Base-by-base conservation (phyloP, 2,329 filamentous ascomycete genomes). In the Penicillium expansum region DNA sequence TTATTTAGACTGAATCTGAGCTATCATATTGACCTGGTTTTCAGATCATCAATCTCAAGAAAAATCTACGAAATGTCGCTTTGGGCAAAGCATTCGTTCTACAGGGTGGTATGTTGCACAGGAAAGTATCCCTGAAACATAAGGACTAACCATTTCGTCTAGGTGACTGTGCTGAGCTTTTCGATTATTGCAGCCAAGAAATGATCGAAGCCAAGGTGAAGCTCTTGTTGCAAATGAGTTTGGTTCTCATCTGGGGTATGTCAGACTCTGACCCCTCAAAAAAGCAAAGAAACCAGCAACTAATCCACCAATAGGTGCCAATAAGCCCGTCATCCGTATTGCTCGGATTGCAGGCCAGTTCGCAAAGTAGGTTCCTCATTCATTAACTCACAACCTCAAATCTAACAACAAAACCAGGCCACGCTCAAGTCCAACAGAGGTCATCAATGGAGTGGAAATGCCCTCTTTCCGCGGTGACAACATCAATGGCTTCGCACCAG, bases 271-370 rank as follows among this genome's bases (percentile, higher is more conserved):
- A 29, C 13, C 10, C 29, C 11, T 22, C 2, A 10, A 16, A 33
- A 27, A 49, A 39, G 33, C 38, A 56, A 32, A 38, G 3, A 42
- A 41, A 24, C 5, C 24, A 2, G 10, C 16, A 37, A 18, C 48
- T 64, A 27, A 59, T 42, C 18, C 13, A 33, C 4, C 4, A 13
- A 42, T 39, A 79, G 76, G 78, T 37, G 81, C 82, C 24, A 86
- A 87, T 67, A 87, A 87, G 69, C 90, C 90, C 6, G 92, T 99
- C 4, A 91, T 99, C 47, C 86, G 94, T 65, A 96, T 99, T 69
- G 94, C 91, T 16, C 86, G 94, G 59, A 97, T 97, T 86, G 94
- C 94, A 13, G 94, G 94, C 4, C 94, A 99, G 80, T 99, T 96
- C 70, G 94, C 94, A 30, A 99, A 99, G 77, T 77, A 62, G 45